Conservation (phyloP, 768 basidiomycete genomes). For the Boletus vinaceobasis region DNA sequence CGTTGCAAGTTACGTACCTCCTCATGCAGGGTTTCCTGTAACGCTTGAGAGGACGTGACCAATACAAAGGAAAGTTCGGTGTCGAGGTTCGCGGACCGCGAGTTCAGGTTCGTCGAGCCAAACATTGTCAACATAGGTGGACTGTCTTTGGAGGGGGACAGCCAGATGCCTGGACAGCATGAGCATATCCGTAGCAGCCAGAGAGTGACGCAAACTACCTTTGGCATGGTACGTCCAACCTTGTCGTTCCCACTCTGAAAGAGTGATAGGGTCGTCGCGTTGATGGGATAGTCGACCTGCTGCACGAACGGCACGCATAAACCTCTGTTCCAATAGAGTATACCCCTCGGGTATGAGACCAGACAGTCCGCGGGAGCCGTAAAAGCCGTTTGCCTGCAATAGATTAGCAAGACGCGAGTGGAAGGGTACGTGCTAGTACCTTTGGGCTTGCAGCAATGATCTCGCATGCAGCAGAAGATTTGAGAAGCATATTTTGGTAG, state of each 20-base stretch:
- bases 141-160: slow-evolving; percentile 53
- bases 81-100: slow-evolving; percentile 86
- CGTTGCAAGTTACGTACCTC: slow-evolving; percentile 53
- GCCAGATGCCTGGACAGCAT: slow-evolving; percentile 68
- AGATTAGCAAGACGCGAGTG: neutral
- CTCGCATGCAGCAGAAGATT: slow-evolving; percentile 54
- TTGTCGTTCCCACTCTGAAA: slow-evolving; percentile 82
- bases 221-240: slow-evolving; percentile 99
- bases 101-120: slow-evolving; percentile 93
- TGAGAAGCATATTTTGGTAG: slow-evolving; percentile 73
- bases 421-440: slow-evolving; percentile 39
- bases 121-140: slow-evolving; percentile 76
- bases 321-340: slow-evolving; percentile 80
- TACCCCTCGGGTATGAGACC: slow-evolving; percentile 95
- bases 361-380: slow-evolving; percentile 83
- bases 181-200: neutral
- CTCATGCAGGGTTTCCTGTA: slow-evolving; percentile 48
- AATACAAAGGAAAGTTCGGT: slow-evolving; percentile 89
- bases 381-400: slow-evolving; percentile 91
- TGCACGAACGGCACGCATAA: slow-evolving; percentile 62
- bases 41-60: slow-evolving; percentile 54
- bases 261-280: slow-evolving; percentile 47
- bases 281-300: slow-evolving; percentile 40
- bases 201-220: slow-evolving; percentile 45
- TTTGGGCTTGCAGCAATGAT: slow-evolving; percentile 87